Conservation (phyloP, 1,284 basidiomycete genomes). For the Irpex sp. region DNA sequence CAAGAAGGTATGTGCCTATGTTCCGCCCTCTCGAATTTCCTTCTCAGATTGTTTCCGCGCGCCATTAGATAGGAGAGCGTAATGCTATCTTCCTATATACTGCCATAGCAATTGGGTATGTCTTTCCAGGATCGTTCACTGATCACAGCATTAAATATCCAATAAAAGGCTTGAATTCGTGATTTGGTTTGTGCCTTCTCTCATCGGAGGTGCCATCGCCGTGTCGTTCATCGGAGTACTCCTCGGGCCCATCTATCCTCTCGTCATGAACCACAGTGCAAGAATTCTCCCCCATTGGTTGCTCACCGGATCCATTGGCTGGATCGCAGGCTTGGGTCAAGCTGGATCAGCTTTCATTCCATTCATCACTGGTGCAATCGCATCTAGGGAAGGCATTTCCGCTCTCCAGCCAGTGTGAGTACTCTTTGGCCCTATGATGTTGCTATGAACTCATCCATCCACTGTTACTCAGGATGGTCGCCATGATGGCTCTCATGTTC, state of each 20-base stretch:
- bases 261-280: constrained; percentile 46
- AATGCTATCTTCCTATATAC: constrained; percentile 37
- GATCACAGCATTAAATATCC: too few species aligned
- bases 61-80: constrained; percentile 36
- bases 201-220: constrained; percentile 48
- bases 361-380: constrained; percentile 54
- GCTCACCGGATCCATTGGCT: constrained; percentile 52
- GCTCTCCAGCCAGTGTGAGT: constrained; percentile 56
- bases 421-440: not conserved
- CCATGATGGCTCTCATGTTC: constrained; percentile 42
- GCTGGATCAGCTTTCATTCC: constrained; percentile 52
- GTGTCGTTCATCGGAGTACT: constrained; percentile 54
- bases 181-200: constrained; percentile 55
- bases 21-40: not conserved
- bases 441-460: not conserved
- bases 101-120: constrained; percentile 33
- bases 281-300: constrained; percentile 47
- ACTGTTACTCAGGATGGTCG: constrained; percentile 33
- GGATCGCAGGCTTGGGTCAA: constrained; percentile 51
- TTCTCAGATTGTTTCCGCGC: not conserved
- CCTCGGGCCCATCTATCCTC: constrained; percentile 51
- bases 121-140: not conserved
- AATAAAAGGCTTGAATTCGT: constrained; percentile 44
- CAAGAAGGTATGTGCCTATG: constrained; percentile 31
- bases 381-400: constrained; percentile 44